These are phyloP conservation scores for Hylodesmum podocarpum DNA, from an alignment of 306 rosid genomes.

Conservation along the genomic window DNA sequence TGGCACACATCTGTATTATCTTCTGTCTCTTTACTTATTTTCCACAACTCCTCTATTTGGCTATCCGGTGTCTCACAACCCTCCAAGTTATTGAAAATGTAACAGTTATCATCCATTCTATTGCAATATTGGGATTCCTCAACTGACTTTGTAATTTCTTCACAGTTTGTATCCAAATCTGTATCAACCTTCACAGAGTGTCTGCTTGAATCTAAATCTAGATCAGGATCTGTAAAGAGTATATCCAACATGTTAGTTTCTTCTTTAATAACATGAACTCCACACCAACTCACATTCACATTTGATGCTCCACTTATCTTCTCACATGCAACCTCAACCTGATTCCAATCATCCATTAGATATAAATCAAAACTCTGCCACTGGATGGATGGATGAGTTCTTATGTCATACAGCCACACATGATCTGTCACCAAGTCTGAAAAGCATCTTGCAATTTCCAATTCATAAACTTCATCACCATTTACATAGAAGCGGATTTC, in stretches of 20 bases:
- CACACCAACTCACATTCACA: constrained; percentile 35
- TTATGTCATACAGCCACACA: constrained; percentile 35
- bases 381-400: constrained; percentile 12
- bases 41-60: background rate
- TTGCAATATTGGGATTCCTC: background rate
- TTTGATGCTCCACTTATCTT: constrained; percentile 14
- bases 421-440: constrained; percentile 12
- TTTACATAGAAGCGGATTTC: constrained; percentile 30
- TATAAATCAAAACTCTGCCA: background rate
- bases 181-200: background rate
- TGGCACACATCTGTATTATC: background rate
- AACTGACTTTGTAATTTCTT: background rate
- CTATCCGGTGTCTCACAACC: background rate
- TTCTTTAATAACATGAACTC: constrained; percentile 20
- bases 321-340: constrained; percentile 33
- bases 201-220: background rate
- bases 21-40: background rate
- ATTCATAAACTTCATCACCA: constrained; percentile 23
- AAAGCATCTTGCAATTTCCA: constrained; percentile 15
- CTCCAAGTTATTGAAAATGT: background rate
- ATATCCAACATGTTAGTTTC: constrained; percentile 18
- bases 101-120: background rate
- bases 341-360: constrained; percentile 31
- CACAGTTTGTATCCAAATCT: background rate
- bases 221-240: constrained; percentile 24